Base-by-base conservation (phyloP, 2,329 filamentous ascomycete species). In the Aspergillus awamori region DNA sequence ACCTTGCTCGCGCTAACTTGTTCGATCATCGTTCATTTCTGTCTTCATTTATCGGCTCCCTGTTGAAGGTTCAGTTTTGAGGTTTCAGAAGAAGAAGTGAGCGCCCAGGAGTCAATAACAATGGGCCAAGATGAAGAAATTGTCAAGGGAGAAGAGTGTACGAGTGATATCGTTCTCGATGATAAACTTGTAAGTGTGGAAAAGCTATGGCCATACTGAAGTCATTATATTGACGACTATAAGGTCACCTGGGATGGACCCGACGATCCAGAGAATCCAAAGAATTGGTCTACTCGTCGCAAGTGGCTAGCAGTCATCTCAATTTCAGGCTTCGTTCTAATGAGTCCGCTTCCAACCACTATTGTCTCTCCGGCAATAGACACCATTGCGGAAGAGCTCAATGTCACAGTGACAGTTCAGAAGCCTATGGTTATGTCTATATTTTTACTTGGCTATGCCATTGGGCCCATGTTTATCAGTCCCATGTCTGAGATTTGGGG, bases 271-370 rank as follows among this genome's bases (percentile, higher is more conserved):
- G 70, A 70, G 7, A 79, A 82, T 54, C 79, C 80, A 1, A 74
- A 77, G 54, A 86, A 87, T 73, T 89, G 87, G 86, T 63, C 77
- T 0, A 73, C 72, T 17, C 73, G 70, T n/a, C 82, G 79, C 67
- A 88, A 87, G 73, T 89, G 86, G 87, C 72, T 74, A 1, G 81
- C 81, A 10, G 82, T 84, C 1, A 76, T 85, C 36, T 76, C 85
- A 58, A 76, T 87, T 36, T 82, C 85, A 0, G 75, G 79, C 54
- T 87, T 87, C 70, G 86, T 85, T 5, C 81, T 88, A 66, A 83
- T 88, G 60, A 85, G 85, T 2, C 86, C 87, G 0, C 84, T 89
- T 22, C 86, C 86, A 1, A 87, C 84, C 2, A 84, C 84, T 41
- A 88, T 89, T 81, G 69, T 84, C 0, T 80, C 83, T 0, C 84